Evolutionary conservation across 768 basidiomycete species (phyloP).

Genomic region (Tulasnella sp.): DNA sequence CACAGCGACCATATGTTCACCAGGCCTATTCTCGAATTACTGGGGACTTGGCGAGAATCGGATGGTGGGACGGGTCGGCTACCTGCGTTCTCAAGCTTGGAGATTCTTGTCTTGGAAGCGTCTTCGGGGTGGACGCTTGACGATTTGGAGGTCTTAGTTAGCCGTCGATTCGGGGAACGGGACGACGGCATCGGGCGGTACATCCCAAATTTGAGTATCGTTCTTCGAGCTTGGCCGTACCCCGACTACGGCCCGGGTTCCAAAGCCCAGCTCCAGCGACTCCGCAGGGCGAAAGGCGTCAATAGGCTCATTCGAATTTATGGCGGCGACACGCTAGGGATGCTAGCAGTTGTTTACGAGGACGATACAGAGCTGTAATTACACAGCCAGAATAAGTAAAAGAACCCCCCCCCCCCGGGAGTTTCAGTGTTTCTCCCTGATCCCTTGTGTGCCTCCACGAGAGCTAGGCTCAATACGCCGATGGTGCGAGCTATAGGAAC

Average conservation of each 20-base stretch:
- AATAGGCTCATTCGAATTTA: background rate
- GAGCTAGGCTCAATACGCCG: too few species aligned
- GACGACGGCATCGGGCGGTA: background rate
- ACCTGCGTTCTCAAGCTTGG: background rate
- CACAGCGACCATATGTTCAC: background rate
- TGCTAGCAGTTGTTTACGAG: background rate
- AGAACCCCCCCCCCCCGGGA: background rate
- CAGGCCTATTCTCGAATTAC: background rate
- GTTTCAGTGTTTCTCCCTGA: background rate
- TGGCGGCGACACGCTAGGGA: background rate
- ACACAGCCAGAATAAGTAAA: background rate
- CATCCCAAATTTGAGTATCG: background rate
- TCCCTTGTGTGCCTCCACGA: background rate
- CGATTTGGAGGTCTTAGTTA: background rate
- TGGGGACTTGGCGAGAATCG: background rate
- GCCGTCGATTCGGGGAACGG: background rate
- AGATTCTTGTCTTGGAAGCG: background rate
- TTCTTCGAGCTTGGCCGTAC: too few species aligned
- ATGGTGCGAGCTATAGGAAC: background rate
- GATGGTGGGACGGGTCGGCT: background rate
- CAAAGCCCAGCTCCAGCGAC: background rate
- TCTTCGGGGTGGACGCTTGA: background rate
- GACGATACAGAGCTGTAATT: background rate
- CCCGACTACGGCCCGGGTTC: too few species aligned
- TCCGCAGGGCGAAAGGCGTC: background rate